These are phyloP conservation scores for Hansfordia pulvinata DNA, from an alignment of 2,329 filamentous ascomycete genomes.

Conservation along the genomic window DNA sequence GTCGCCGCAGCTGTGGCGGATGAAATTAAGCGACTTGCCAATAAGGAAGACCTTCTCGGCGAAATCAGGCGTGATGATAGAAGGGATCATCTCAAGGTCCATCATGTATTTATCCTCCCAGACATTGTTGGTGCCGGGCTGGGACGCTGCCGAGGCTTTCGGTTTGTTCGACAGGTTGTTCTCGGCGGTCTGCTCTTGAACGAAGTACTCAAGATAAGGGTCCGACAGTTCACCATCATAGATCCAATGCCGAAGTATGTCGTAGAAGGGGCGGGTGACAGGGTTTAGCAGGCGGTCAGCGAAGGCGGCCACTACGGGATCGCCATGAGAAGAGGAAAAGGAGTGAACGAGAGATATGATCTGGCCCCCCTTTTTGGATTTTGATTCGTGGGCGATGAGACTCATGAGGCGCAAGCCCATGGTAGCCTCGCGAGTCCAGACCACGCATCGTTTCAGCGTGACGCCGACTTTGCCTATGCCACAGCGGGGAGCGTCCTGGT, in stretches of 20 bases:
- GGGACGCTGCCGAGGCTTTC: constrained; percentile 29
- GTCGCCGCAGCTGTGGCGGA: constrained; percentile 88
- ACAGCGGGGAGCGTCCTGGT: constrained; percentile 50
- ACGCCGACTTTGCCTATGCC: constrained; percentile 78
- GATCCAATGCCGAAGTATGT: constrained; percentile 92
- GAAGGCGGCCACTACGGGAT: constrained; percentile 87
- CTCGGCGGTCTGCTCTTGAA: constrained; percentile 61
- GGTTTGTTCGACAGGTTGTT: constrained; percentile 18
- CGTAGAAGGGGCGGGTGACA: constrained; percentile 90
- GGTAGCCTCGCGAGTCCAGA: constrained; percentile 95
- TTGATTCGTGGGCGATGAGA: constrained; percentile 83
- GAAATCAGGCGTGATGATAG: constrained; percentile 86
- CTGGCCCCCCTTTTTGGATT: constrained; percentile 72
- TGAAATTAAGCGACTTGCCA: constrained; percentile 96
- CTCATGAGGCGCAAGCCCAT: constrained; percentile 92
- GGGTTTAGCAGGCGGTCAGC: constrained; percentile 77
- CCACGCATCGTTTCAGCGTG: constrained; percentile 85
- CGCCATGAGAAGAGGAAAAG: constrained; percentile 86
- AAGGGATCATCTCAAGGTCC: constrained; percentile 74
- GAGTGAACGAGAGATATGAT: constrained; percentile 87
- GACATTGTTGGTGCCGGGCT: constrained; percentile 65
- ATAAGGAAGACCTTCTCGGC: constrained; percentile 95
- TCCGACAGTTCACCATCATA: constrained; percentile 98
- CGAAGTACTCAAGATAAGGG: constrained; percentile 91
- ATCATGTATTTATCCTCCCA: constrained; percentile 98